Percentiles rank a stretch among this genome's conserved stretches.
Evolutionary conservation across 2,329 filamentous ascomycete species (phyloP).

Genomic region (Colletotrichum tofieldiae): DNA sequence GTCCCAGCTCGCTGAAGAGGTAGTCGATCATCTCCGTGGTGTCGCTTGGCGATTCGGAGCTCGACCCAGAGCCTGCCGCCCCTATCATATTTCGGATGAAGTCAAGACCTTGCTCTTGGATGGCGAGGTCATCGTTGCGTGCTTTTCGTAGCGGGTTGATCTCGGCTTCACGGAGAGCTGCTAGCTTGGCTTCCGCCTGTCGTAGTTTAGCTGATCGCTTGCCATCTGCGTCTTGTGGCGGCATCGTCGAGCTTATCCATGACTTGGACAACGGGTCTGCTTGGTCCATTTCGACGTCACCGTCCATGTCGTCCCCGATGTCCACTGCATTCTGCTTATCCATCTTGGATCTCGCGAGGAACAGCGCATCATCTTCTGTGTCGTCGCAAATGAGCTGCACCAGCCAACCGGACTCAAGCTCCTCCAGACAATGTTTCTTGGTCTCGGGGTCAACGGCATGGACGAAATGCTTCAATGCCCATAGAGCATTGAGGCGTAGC

Average conservation of each 20-base stretch:
- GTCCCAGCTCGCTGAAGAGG: slow-evolving; percentile 82
- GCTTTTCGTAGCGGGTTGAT: slow-evolving; percentile 77
- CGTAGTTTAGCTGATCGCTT: slow-evolving; percentile 60
- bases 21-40: slow-evolving; percentile 86
- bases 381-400: slow-evolving; percentile 81
- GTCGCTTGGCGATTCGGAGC: slow-evolving; percentile 65
- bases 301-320: slow-evolving; percentile 63
- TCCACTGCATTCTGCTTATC: slow-evolving; percentile 46
- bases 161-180: slow-evolving; percentile 75
- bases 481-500: slow-evolving; percentile 87
- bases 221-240: slow-evolving; percentile 38
- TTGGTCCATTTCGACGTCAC: slow-evolving; percentile 72
- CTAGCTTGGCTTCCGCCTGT: slow-evolving; percentile 66
- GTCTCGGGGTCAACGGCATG: slow-evolving; percentile 78
- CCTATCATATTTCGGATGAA: slow-evolving; percentile 92
- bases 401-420: slow-evolving; percentile 85
- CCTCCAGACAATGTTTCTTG: slow-evolving; percentile 84
- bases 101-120: slow-evolving; percentile 92
- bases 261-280: slow-evolving; percentile 58
- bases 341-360: slow-evolving; percentile 55
- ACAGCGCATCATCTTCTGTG: slow-evolving; percentile 67
- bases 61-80: slow-evolving; percentile 64
- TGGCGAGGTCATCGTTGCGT: slow-evolving; percentile 83
- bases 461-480: slow-evolving; percentile 94
- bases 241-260: slow-evolving; percentile 42